These are phyloP conservation scores for Clitopilus hobsonii DNA, from an alignment of 768 basidiomycete genomes.

Conservation along the genomic window DNA sequence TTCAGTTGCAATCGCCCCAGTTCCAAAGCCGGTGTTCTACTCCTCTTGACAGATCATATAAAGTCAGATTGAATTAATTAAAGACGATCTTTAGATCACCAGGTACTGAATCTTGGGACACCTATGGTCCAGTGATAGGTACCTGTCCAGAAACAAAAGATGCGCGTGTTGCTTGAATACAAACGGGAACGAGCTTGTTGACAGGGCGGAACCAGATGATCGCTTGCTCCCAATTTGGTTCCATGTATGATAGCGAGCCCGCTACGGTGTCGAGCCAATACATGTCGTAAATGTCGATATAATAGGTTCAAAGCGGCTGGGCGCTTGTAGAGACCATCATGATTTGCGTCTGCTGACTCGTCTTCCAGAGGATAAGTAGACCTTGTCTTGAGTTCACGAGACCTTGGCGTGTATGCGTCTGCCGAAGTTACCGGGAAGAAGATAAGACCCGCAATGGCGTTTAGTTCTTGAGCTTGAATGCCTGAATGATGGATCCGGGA, in stretches of 20 bases:
- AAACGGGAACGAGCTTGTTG: no score
- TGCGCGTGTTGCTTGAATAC: no score
- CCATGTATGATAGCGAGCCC: no score
- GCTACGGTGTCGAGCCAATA: no score
- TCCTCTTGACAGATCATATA: not conserved
- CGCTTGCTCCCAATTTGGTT: no score
- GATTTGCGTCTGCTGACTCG: not conserved
- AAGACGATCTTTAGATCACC: not conserved
- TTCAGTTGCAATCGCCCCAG: not conserved
- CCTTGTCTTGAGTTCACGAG: not conserved
- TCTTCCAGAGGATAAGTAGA: not conserved
- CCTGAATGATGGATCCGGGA: no score
- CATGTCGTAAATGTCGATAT: no score
- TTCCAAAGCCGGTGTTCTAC: not conserved
- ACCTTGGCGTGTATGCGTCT: not conserved
- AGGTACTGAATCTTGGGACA: not conserved
- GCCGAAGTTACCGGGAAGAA: not conserved
- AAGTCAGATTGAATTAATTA: not conserved
- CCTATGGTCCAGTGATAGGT: not conserved
- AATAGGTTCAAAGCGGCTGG: not conserved
- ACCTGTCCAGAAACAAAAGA: not conserved
- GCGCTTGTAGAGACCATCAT: not conserved
- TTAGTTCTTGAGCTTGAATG: no score
- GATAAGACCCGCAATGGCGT: not conserved
- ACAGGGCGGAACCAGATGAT: not conserved